Evolutionary conservation across 2,329 filamentous ascomycete genomes (phyloP).

Genomic region (Phialemonium atrogriseum): DNA sequence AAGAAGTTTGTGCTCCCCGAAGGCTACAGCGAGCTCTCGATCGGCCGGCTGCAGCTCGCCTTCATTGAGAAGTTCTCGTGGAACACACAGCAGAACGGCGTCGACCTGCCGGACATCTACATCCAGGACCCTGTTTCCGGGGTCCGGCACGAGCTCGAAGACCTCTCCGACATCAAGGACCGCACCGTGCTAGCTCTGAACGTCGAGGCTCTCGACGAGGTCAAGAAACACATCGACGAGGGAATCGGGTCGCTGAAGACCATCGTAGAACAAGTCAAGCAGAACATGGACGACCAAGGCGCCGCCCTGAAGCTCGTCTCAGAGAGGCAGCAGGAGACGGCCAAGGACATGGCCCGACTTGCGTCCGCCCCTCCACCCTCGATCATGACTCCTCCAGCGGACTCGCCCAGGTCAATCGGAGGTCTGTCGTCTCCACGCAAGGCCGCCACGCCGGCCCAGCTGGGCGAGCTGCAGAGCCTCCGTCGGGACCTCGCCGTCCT

Average conservation of each 20-base stretch:
- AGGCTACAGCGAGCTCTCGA: slow-evolving; percentile 74
- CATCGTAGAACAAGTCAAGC: slow-evolving; percentile 79
- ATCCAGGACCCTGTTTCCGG: slow-evolving; percentile 94
- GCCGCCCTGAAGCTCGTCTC: slow-evolving; percentile 77
- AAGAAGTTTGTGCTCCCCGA: slow-evolving; percentile 90
- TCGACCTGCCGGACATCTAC: slow-evolving; percentile 92
- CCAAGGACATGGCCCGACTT: slow-evolving; percentile 70
- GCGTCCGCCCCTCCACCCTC: slow-evolving; percentile 34
- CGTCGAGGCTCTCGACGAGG: slow-evolving; percentile 86
- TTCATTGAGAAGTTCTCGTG: slow-evolving; percentile 99
- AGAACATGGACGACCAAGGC: slow-evolving; percentile 75
- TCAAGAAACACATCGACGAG: slow-evolving; percentile 93
- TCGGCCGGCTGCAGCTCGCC: slow-evolving; percentile 82
- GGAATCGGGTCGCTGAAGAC: slow-evolving; percentile 72
- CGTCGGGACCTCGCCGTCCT: slow-evolving; percentile 84
- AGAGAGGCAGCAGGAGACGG: slow-evolving; percentile 81
- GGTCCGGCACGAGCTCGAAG: slow-evolving; percentile 93
- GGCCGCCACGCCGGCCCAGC: slow-evolving; percentile 49
- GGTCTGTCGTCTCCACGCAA: slow-evolving; percentile 6
- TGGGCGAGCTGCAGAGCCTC: slow-evolving; percentile 72
- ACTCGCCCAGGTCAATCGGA: slow-evolving; percentile 38
- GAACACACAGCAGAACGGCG: slow-evolving; percentile 92
- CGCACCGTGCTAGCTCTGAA: slow-evolving; percentile 92
- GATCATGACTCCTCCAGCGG: slow-evolving; percentile 29
- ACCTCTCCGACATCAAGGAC: slow-evolving; percentile 88